phyloP scores from a whole-genome alignment of 2,329 filamentous ascomycete species.

The Canariomyces notabilis region DNA sequence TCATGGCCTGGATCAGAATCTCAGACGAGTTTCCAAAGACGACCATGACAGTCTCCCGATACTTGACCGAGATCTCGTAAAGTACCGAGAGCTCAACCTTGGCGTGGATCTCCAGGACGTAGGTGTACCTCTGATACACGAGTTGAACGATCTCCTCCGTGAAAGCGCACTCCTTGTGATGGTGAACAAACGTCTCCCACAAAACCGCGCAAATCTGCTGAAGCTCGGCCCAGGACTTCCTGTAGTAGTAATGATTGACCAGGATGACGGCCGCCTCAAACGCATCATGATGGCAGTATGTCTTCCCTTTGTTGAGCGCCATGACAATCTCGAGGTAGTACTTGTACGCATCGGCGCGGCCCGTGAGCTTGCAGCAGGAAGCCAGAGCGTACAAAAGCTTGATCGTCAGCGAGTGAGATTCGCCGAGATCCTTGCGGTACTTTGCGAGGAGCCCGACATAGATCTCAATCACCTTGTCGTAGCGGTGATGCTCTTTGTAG shows the following conservation, averaged over 20 bases:
- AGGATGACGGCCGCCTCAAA: constrained; percentile 43
- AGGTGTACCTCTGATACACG: constrained; percentile 43
- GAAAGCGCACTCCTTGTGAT: constrained; percentile 36
- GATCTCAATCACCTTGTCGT: constrained; percentile 35
- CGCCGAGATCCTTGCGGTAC: constrained; percentile 30
- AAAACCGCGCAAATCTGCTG: constrained; percentile 41
- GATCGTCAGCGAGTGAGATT: constrained; percentile 32
- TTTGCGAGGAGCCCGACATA: constrained; percentile 32
- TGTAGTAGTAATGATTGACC: constrained; percentile 39
- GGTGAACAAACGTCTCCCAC: constrained; percentile 42
- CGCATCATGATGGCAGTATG: constrained; percentile 36
- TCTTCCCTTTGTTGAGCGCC: constrained; percentile 30
- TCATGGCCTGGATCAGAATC: constrained; percentile 30
- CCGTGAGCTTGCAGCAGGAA: constrained; percentile 26
- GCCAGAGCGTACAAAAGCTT: constrained; percentile 31
- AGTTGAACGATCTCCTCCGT: constrained; percentile 41
- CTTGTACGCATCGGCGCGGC: constrained; percentile 31
- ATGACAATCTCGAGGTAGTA: constrained; percentile 37
- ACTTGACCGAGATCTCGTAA: constrained; percentile 44
- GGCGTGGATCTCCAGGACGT: constrained; percentile 40
- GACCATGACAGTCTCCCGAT: constrained; percentile 41
- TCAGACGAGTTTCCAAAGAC: constrained; percentile 31
- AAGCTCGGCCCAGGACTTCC: constrained; percentile 41
- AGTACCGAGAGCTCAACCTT: constrained; percentile 39
- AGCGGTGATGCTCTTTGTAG: constrained; percentile 34